phyloP scores from a whole-genome alignment of 2,329 filamentous ascomycete species.

The Pseudofabraea citricarpa region DNA sequence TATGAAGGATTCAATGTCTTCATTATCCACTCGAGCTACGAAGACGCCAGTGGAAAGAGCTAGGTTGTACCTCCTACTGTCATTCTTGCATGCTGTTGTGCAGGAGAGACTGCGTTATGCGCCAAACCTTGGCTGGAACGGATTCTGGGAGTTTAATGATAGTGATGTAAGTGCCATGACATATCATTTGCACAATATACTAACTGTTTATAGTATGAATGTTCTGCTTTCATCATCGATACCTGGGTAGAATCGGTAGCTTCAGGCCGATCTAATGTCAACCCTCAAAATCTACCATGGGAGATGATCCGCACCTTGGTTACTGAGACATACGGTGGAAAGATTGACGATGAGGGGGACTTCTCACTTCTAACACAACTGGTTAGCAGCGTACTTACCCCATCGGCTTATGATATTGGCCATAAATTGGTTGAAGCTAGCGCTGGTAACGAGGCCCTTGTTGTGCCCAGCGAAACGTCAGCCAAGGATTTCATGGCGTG shows the following conservation, averaged over 20 bases:
- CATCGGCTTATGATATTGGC: slow-evolving; percentile 85
- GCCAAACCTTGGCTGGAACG: slow-evolving; percentile 92
- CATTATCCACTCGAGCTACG: slow-evolving; percentile 67
- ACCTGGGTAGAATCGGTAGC: slow-evolving; percentile 85
- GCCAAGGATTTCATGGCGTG: slow-evolving; percentile 84
- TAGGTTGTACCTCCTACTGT: slow-evolving; percentile 83
- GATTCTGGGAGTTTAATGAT: slow-evolving; percentile 99
- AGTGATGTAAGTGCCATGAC: slow-evolving; percentile 78
- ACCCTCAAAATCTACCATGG: slow-evolving; percentile 92
- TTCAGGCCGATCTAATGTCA: slow-evolving; percentile 84
- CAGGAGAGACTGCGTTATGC: slow-evolving; percentile 94
- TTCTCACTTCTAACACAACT: slow-evolving; percentile 69
- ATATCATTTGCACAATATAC: slow-evolving; percentile 60
- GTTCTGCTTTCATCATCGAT: slow-evolving; percentile 92
- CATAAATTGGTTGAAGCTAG: slow-evolving; percentile 76
- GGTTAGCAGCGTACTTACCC: slow-evolving; percentile 75
- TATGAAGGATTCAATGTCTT: slow-evolving; percentile 95
- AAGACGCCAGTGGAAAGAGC: slow-evolving; percentile 88
- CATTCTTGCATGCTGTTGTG: slow-evolving; percentile 91
- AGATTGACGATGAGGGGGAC: slow-evolving; percentile 89
- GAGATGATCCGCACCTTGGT: slow-evolving; percentile 88
- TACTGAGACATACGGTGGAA: slow-evolving; percentile 94
- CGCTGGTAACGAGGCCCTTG: slow-evolving; percentile 50
- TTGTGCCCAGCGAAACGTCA: slow-evolving; percentile 74
- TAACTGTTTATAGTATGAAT: slow-evolving; percentile 71